Conservation (phyloP, 164 flowering plant genomes). For the Umbilicus rupestris region DNA sequence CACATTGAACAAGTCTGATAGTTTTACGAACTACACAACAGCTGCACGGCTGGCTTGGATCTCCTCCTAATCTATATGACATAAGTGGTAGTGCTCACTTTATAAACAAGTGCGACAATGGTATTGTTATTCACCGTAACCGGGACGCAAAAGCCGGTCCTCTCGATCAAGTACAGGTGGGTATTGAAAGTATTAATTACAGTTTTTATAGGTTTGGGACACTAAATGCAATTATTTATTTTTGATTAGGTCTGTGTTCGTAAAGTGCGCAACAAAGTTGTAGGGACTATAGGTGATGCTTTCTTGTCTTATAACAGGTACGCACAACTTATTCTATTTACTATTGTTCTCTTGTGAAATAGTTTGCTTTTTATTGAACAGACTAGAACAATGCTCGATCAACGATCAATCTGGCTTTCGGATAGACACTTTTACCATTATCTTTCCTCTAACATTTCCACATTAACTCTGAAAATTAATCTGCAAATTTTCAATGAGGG, state of each 20-base stretch:
- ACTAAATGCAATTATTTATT: not conserved
- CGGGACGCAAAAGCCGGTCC: constrained; percentile 74
- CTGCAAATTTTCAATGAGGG: not conserved
- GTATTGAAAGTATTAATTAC: not conserved
- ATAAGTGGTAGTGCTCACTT: constrained; percentile 99
- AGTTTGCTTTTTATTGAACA: not conserved
- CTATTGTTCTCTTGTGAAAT: too few relatives aligned
- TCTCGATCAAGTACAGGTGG: constrained; percentile 72
- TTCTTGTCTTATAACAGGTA: constrained; percentile 72
- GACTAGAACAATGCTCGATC: not conserved
- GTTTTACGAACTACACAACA: constrained; percentile 18
- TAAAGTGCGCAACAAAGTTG: constrained; percentile 85
- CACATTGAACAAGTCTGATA: not conserved
- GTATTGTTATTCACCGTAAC: constrained; percentile 91
- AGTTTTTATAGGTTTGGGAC: not conserved
- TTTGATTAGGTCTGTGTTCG: constrained; percentile 68
- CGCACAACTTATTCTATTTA: not conserved
- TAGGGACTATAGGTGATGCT: constrained; percentile 78
- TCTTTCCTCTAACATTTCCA: not conserved
- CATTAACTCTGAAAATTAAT: not conserved
- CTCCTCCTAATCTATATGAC: constrained; percentile 85
- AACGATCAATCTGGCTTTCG: not conserved
- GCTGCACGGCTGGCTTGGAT: constrained; percentile 85
- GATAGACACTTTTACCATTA: not conserved
- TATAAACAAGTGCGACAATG: constrained; percentile 98